Percentiles rank a stretch among this genome's conserved stretches.
These are phyloP conservation scores for Cenchrus purpureus DNA, from an alignment of 176 grass and related monocot genomes.

Conservation along the genomic window DNA sequence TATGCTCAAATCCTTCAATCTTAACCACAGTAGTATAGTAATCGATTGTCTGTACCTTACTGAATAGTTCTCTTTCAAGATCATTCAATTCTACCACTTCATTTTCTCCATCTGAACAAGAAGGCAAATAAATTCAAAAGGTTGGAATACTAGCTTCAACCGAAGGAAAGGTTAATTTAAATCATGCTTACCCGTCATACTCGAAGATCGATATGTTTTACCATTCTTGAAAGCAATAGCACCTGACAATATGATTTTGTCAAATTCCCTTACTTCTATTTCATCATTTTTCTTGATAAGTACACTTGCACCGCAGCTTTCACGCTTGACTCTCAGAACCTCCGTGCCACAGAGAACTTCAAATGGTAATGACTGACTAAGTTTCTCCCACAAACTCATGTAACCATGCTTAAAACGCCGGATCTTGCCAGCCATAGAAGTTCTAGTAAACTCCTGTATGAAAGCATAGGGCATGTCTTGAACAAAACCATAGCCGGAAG, in stretches of 20 bases:
- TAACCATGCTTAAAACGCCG: conserved; percentile 71
- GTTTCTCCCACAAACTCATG: conserved; percentile 77
- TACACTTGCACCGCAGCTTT: conserved; percentile 41
- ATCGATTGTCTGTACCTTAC: conserved; percentile 69
- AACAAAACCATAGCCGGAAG: conserved; percentile 83
- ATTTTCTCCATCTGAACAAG: conserved; percentile 58
- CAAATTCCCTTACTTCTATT: conserved; percentile 55
- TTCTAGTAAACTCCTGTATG: conserved; percentile 81
- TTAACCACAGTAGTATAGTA: conserved; percentile 75
- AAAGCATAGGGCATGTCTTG: conserved; percentile 92
- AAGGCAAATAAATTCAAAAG: conserved; percentile 28
- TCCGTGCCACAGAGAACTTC: conserved; percentile 58
- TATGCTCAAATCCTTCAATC: conserved; percentile 67
- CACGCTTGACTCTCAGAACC: conserved; percentile 57
- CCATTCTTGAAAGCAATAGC: conserved; percentile 61
- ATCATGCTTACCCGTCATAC: conserved; percentile 52
- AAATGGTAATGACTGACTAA: conserved; percentile 68
- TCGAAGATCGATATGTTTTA: conserved; percentile 69
- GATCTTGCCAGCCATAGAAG: conserved; percentile 82
- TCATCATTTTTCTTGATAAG: conserved; percentile 50
- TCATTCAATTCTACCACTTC: conserved; percentile 68
- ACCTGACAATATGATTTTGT: conserved; percentile 77
- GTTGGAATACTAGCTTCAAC: conserved; percentile 23
- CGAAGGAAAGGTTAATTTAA: conserved; percentile 15
- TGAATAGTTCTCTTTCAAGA: conserved; percentile 71